Evolutionary conservation across 202 grass and related monocot species (phyloP).

Genomic region (Panicum virgatum): DNA sequence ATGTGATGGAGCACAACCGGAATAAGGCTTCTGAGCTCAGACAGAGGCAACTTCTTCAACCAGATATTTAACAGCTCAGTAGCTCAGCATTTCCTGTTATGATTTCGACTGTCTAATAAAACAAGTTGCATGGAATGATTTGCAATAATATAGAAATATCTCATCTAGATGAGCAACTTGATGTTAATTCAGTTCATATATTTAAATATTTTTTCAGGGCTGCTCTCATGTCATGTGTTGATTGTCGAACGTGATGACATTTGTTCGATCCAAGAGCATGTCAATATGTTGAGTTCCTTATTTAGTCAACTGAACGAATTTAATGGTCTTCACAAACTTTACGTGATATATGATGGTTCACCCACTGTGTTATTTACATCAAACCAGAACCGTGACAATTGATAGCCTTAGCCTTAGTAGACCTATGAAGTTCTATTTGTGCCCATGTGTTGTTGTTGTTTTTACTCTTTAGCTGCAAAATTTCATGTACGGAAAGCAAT

Average conservation of each 20-base stretch:
- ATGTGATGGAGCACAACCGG: slow-evolving; percentile 71
- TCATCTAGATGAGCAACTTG: not conserved
- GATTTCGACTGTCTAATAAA: not conserved
- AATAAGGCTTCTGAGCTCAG: slow-evolving; percentile 63
- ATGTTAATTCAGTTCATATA: not conserved
- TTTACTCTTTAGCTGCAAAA: not conserved
- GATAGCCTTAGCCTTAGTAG: not conserved
- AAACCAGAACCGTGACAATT: not conserved
- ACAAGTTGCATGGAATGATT: not conserved
- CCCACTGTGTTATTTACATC: not conserved
- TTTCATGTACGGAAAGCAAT: not conserved
- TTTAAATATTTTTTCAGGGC: slow-evolving; percentile 1
- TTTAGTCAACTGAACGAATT: slow-evolving; percentile 20
- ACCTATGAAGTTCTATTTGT: not conserved
- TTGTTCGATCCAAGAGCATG: not conserved
- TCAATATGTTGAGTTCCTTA: not conserved
- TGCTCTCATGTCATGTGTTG: not conserved
- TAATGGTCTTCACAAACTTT: not conserved
- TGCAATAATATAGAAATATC: not conserved
- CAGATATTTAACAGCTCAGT: slow-evolving; percentile 1
- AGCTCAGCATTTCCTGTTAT: not conserved
- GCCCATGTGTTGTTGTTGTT: not conserved
- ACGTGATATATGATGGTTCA: not conserved
- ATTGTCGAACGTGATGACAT: not conserved
- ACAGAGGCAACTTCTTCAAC: slow-evolving; percentile 41